These are phyloP conservation scores for Pythium periplocum DNA, from an alignment of 352 stramenopile genomes.

Conservation along the genomic window DNA sequence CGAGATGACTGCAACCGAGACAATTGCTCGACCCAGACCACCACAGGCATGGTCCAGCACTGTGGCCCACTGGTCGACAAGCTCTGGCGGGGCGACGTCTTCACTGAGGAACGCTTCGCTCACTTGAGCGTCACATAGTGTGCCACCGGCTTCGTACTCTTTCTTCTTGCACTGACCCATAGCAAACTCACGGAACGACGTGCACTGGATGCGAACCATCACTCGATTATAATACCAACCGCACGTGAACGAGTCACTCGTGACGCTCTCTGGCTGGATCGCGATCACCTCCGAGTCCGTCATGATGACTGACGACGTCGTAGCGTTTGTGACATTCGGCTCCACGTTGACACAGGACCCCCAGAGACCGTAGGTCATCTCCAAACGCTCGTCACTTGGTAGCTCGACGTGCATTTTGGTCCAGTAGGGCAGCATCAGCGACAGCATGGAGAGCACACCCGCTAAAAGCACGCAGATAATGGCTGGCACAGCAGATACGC, in stretches of 20 bases:
- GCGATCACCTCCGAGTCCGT: slow-evolving; percentile 19
- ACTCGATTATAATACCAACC: slow-evolving; percentile 13
- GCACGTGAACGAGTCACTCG: slow-evolving; percentile 17
- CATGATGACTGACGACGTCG: slow-evolving; percentile 12
- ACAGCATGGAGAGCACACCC: slow-evolving; percentile 25
- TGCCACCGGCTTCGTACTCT: slow-evolving; percentile 4
- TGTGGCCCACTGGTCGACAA: slow-evolving; percentile 26
- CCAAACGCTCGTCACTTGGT: slow-evolving; percentile 14
- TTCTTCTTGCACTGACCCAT: slow-evolving; percentile 13
- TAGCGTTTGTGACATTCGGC: slow-evolving; percentile 11
- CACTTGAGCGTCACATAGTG: slow-evolving; percentile 16
- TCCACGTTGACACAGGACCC: slow-evolving; percentile 45
- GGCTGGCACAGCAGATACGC: slow-evolving; percentile 13
- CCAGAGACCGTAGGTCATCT: slow-evolving; percentile 51
- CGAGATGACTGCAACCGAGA: slow-evolving; percentile 24
- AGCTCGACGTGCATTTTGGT: slow-evolving; percentile 20
- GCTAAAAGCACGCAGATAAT: slow-evolving; percentile 27
- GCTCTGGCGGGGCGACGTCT: background rate
- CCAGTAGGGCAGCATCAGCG: slow-evolving; percentile 54
- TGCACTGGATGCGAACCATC: slow-evolving; percentile 17
- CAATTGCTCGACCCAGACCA: slow-evolving; percentile 22
- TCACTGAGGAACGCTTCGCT: slow-evolving; percentile 28
- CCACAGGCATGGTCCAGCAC: slow-evolving; percentile 41
- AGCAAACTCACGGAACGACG: slow-evolving; percentile 16
- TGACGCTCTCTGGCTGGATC: slow-evolving; percentile 9